A percentile compares a stretch with the other conserved stretches of the same genome.
phyloP scores from a whole-genome alignment of 352 stramenopile species.

The Globisporangium uncinulatum region DNA sequence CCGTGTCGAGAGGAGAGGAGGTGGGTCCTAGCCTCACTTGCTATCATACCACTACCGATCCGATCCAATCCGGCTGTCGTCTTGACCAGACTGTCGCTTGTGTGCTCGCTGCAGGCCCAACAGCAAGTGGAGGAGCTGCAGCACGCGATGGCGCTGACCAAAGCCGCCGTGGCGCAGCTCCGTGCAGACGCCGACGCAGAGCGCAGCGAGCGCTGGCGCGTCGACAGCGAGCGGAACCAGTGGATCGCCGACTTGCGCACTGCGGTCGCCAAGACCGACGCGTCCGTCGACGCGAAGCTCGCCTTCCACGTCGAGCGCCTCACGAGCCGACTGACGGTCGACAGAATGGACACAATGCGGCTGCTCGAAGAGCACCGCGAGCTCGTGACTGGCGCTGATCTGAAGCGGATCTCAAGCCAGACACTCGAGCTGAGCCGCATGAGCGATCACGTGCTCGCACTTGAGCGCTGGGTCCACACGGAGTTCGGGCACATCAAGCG shows the following conservation, averaged over 20 bases:
- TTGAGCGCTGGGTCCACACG: slow-evolving; percentile 50
- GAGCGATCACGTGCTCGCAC: slow-evolving; percentile 47
- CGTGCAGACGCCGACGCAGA: slow-evolving; percentile 51
- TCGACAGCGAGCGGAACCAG: slow-evolving; percentile 25
- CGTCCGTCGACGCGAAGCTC: slow-evolving; percentile 34
- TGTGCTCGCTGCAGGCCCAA: slow-evolving; percentile 16
- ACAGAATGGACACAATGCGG: slow-evolving; percentile 50
- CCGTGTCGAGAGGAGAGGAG: slow-evolving; percentile 7
- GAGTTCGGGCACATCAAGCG: slow-evolving; percentile 51
- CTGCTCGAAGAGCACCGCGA: slow-evolving; percentile 50
- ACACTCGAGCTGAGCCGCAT: slow-evolving; percentile 47
- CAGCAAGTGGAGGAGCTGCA: slow-evolving; percentile 32
- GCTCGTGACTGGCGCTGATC: slow-evolving; percentile 31
- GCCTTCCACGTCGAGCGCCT: slow-evolving; percentile 39
- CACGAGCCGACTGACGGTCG: slow-evolving; percentile 28
- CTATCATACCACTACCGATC: not conserved
- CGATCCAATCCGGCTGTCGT: not conserved
- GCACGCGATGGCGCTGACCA: slow-evolving; percentile 26
- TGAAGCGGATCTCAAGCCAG: slow-evolving; percentile 44
- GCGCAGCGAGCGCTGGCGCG: slow-evolving; percentile 42
- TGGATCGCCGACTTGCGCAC: slow-evolving; percentile 23
- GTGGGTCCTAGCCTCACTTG: not conserved
- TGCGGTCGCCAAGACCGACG: slow-evolving; percentile 28
- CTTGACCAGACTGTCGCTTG: not conserved
- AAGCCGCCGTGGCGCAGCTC: slow-evolving; percentile 36